Conservation (phyloP, 2,329 filamentous ascomycete genomes). For the Colletotrichum salicis region DNA sequence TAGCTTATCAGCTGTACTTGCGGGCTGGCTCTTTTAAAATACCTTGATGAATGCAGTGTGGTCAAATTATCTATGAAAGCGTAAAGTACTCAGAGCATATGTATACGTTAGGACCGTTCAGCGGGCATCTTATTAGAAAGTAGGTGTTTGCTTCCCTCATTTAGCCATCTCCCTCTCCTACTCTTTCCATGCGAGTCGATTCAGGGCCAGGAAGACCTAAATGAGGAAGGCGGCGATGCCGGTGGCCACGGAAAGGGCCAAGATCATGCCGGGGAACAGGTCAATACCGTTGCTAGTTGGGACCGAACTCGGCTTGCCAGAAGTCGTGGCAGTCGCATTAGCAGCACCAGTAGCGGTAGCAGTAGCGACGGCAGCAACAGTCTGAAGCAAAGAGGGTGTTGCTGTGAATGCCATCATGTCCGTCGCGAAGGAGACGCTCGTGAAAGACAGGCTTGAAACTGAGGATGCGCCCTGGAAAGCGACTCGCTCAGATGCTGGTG, state of each 20-base stretch:
- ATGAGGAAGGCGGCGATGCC: background rate
- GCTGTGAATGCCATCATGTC: constrained; percentile 40
- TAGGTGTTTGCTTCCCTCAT: background rate
- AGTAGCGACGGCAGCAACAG: constrained; percentile 40
- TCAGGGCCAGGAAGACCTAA: background rate
- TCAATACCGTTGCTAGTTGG: background rate
- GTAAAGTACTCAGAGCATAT: background rate
- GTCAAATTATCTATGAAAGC: background rate
- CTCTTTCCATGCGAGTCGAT: background rate
- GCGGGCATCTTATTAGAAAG: no score
- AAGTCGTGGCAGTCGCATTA: constrained; percentile 3
- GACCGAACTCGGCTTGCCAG: constrained; percentile 1
- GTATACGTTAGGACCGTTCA: background rate
- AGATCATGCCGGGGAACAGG: background rate
- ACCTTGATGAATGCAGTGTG: no score
- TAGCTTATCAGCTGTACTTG: no score
- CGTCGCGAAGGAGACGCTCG: constrained; percentile 37
- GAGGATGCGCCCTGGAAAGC: constrained; percentile 42
- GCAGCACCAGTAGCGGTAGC: background rate
- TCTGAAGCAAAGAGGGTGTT: constrained; percentile 42
- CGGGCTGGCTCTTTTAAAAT: no score
- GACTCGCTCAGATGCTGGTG: constrained; percentile 39
- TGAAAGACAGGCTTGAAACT: constrained; percentile 42
- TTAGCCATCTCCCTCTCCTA: background rate
- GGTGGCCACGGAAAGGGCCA: background rate